Conservation (phyloP, 495 filamentous ascomycete genomes). For the Penicillium atrosanguineum region DNA sequence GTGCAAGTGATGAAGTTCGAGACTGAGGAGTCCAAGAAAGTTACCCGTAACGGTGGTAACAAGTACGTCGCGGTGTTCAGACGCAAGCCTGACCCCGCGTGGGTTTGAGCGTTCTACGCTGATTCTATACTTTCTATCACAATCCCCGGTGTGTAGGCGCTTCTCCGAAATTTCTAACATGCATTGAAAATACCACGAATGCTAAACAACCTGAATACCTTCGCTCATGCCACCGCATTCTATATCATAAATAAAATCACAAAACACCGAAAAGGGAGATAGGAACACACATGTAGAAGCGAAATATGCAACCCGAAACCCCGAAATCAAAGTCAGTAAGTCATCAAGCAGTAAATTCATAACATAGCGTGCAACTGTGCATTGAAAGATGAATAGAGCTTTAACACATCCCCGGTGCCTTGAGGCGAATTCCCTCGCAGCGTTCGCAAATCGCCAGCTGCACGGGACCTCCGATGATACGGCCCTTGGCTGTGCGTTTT, state of each 20-base stretch:
- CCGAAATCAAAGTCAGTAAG: conserved; percentile 16
- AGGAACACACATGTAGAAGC: conserved; percentile 10
- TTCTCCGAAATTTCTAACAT: conserved; percentile 8
- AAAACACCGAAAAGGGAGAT: conserved; percentile 1
- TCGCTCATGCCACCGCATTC: not conserved
- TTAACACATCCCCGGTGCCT: conserved; percentile 44
- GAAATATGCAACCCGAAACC: conserved; percentile 4
- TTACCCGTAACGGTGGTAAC: conserved; percentile 79
- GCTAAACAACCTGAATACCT: conserved; percentile 4
- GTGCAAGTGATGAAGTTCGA: conserved; percentile 77
- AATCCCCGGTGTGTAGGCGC: conserved; percentile 17
- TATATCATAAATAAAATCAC: not conserved
- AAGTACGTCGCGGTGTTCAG: conserved; percentile 88
- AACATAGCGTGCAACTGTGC: conserved; percentile 4
- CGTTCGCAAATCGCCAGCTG: conserved; percentile 58
- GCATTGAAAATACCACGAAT: conserved; percentile 17
- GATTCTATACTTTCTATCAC: not conserved
- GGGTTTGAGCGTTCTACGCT: conserved; percentile 31
- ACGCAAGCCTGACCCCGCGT: conserved; percentile 75
- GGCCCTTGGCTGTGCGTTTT: conserved; percentile 48
- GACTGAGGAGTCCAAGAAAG: conserved; percentile 98
- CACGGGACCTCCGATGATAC: conserved; percentile 47
- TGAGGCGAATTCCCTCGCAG: conserved; percentile 64
- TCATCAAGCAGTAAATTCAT: conserved; percentile 26
- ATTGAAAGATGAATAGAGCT: conserved; percentile 16